These are phyloP conservation scores for Fusarium virguliforme DNA, from an alignment of 2,329 filamentous ascomycete species.

Conservation along the genomic window DNA sequence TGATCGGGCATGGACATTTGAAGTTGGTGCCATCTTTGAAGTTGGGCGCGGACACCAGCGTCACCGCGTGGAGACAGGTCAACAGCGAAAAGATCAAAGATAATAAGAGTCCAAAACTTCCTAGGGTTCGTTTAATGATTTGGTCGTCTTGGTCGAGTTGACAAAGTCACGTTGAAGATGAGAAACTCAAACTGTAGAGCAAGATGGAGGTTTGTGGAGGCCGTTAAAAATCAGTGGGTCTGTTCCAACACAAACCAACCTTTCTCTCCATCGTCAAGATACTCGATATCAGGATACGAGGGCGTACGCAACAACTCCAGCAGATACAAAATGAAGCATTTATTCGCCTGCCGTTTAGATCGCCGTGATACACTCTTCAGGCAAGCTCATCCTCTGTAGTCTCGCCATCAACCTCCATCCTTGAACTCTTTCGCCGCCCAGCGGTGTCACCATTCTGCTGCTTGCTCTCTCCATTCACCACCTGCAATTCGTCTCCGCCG, in stretches of 20 bases:
- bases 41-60: background rate
- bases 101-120: background rate
- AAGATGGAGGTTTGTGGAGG: conserved; percentile 30
- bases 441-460: conserved; percentile 6
- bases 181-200: conserved; percentile 18
- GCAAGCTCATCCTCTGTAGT: conserved; percentile 24
- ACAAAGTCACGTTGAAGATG: background rate
- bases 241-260: background rate
- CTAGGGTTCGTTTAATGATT: background rate
- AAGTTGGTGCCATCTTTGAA: conserved; percentile 67
- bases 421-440: conserved; percentile 15
- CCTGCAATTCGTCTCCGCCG: conserved; percentile 13
- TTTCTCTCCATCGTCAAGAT: background rate
- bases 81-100: background rate
- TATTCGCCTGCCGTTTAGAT: background rate
- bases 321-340: background rate
- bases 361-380: background rate
- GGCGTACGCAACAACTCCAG: background rate
- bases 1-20: conserved; percentile 80
- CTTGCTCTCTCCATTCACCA: background rate
- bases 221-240: conserved; percentile 45
- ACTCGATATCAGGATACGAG: background rate
- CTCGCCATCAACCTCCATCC: conserved; percentile 37
- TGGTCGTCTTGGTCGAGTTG: background rate
- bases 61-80: no score